phyloP scores from a whole-genome alignment of 768 basidiomycete species.

The Kwoniella newhampshirensis region DNA sequence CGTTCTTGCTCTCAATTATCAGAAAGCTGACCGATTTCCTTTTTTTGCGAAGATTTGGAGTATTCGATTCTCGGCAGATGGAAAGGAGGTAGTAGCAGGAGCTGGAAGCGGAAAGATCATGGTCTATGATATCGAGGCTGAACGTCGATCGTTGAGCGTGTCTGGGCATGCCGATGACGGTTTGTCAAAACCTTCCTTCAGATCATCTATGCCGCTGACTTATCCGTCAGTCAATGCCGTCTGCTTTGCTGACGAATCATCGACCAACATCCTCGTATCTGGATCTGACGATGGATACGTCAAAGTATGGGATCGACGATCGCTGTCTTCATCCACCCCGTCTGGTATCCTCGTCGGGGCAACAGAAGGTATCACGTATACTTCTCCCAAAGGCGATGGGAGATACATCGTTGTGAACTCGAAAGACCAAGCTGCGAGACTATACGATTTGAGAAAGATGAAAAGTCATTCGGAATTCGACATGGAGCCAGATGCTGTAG shows the following conservation, averaged over 20 bases:
- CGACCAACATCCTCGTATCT: conserved; percentile 90
- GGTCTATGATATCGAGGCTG: conserved; percentile 89
- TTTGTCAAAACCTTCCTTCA: not conserved
- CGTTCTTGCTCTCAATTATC: conserved; percentile 62
- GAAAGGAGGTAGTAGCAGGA: conserved; percentile 91
- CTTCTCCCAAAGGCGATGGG: conserved; percentile 93
- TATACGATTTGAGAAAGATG: conserved; percentile 97
- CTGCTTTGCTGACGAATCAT: conserved; percentile 89
- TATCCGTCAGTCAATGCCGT: conserved; percentile 71
- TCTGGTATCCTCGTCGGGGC: conserved; percentile 93
- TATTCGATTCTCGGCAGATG: conserved; percentile 93
- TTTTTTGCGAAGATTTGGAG: conserved; percentile 70
- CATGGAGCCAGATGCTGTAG: conserved; percentile 54
- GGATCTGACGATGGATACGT: conserved; percentile 92
- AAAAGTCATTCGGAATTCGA: conserved; percentile 70
- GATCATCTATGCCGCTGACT: not conserved
- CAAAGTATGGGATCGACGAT: conserved; percentile 81
- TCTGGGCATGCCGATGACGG: conserved; percentile 78
- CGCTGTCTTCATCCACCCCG: conserved; percentile 64
- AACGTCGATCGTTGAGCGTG: conserved; percentile 77
- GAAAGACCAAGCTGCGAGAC: conserved; percentile 85
- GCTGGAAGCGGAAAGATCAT: conserved; percentile 56
- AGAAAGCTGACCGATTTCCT: conserved; percentile 68
- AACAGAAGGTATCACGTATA: conserved; percentile 89
- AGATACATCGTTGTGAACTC: conserved; percentile 93